Evolutionary conservation across 2,329 filamentous ascomycete genomes (phyloP), one percentile per base, ranked within the genome.

Genomic region (Emericellopsis cladophorae): DNA sequence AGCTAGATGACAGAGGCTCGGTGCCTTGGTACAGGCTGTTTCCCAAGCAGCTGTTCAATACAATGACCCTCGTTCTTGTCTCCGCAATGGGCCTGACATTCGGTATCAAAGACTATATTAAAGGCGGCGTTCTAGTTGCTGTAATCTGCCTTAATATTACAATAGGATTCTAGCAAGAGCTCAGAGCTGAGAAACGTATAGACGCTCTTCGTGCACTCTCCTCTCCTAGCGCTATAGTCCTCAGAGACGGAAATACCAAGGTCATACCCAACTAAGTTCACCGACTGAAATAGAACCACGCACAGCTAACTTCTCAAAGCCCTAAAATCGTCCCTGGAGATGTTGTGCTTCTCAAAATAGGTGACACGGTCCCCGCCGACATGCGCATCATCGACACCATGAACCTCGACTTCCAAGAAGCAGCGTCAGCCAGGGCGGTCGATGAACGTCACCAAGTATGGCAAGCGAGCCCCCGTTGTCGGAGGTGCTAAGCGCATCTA

Each of bases 11-110:
- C 16, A 79, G 71, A 16, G 76, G 72, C 23, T 74, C 74, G 23
- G 78, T 88, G 37, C 74, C 72, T 54, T 70, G 79, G 81, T 67
- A 79, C 51, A 88, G 80, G 50, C 84, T 88, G 34, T 62, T 88
- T 37, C 63, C 82, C 43, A 79, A 81, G 50, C 83, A 88, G 56
- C 59, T 86, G 18, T 74, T 79, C 54, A 88, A 88, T 66, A 82
- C 83, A 43, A 86, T 87, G 83, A 82, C 83, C 42, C 60, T 87
- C 51, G 75, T 87, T 38, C 72, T 90, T 40, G 67, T 84, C 41
- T 81, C 89, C 51, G 83, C 83, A 51, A 86, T 88, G 79, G 79
- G 75, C 36, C 68, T 80, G 33, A 78, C 74, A 45, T 84, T 81
- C 55, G 76, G 70, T 46, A 79, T 84, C 45, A 60, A 68, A 36